Conservation (phyloP, 2,329 filamentous ascomycete species). For the Microdochium nivale region DNA sequence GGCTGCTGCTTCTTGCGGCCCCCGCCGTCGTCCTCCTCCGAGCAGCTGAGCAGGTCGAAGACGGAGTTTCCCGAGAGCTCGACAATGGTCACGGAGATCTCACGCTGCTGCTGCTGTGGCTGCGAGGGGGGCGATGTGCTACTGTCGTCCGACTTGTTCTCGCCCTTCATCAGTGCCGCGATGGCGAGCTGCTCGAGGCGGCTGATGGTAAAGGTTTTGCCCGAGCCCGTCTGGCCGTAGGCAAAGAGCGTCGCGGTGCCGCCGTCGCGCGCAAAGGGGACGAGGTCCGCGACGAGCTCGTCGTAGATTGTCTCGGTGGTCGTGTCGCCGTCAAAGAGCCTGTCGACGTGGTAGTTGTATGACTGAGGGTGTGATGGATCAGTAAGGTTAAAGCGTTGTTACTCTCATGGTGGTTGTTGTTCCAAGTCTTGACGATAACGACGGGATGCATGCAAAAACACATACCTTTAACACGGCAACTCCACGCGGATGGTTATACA, state of each 20-base stretch:
- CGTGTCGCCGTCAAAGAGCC: constrained; percentile 22
- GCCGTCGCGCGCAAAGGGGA: constrained; percentile 36
- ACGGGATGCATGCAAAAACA: no score
- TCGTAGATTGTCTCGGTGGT: constrained; percentile 31
- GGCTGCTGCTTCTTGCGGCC: constrained; percentile 30
- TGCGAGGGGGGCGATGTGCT: no score
- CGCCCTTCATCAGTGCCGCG: constrained; percentile 39
- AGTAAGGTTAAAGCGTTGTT: no score
- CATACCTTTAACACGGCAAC: constrained; percentile 21
- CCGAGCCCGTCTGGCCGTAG: constrained; percentile 94
- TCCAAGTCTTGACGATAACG: no score
- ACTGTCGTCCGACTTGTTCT: constrained; percentile 28
- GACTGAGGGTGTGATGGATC: no score
- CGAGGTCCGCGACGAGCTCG: constrained; percentile 28
- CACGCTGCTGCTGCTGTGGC: constrained; percentile 87
- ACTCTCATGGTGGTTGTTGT: no score
- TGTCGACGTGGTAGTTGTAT: constrained; percentile 24
- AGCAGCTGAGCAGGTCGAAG: constrained; percentile 72
- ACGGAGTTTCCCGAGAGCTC: constrained; percentile 96
- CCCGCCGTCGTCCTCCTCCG: no score
- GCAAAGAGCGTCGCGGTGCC: constrained; percentile 65
- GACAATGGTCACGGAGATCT: constrained; percentile 84
- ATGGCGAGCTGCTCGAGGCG: constrained; percentile 22
- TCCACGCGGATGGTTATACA: constrained; percentile 21
- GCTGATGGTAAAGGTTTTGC: constrained; percentile 91